These are phyloP conservation scores for Pestalotiopsis sp. DNA, from an alignment of 2,329 filamentous ascomycete species.

Conservation along the genomic window DNA sequence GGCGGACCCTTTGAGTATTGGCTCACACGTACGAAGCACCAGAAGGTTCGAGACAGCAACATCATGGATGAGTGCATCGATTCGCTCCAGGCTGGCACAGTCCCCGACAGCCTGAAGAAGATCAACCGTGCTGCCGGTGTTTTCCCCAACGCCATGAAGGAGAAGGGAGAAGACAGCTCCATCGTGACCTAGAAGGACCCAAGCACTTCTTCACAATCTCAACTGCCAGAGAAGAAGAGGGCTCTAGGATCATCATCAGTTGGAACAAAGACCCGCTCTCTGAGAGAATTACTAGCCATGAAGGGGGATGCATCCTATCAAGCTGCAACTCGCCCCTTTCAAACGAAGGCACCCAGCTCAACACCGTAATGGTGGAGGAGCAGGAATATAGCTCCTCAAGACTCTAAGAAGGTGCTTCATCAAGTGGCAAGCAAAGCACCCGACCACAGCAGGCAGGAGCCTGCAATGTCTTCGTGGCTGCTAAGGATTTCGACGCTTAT, in stretches of 20 bases:
- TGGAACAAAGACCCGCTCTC: too few relatives aligned
- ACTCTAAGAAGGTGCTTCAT: too few relatives aligned
- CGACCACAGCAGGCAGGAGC: too few relatives aligned
- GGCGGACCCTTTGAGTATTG: conserved; percentile 51
- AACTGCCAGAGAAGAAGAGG: neutral
- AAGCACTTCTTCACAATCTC: neutral
- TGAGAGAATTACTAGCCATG: too few relatives aligned
- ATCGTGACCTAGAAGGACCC: neutral
- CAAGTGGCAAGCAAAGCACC: too few relatives aligned
- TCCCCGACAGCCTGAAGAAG: conserved; percentile 39
- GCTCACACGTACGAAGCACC: conserved; percentile 43
- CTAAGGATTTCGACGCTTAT: too few relatives aligned
- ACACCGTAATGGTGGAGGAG: too few relatives aligned
- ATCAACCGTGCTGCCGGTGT: conserved; percentile 36
- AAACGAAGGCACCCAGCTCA: too few relatives aligned
- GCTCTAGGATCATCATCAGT: neutral
- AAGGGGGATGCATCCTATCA: too few relatives aligned
- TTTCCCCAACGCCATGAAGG: conserved; percentile 31
- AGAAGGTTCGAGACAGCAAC: conserved; percentile 35
- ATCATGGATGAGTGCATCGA: conserved; percentile 40
- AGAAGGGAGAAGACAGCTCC: conserved; percentile 3
- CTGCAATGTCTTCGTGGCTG: too few relatives aligned
- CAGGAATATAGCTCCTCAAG: too few relatives aligned
- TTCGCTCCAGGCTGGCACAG: conserved; percentile 35
- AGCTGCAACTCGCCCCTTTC: too few relatives aligned